phyloP scores from a whole-genome alignment of 2,329 filamentous ascomycete genomes.

The Aspergillus novoparasiticus region DNA sequence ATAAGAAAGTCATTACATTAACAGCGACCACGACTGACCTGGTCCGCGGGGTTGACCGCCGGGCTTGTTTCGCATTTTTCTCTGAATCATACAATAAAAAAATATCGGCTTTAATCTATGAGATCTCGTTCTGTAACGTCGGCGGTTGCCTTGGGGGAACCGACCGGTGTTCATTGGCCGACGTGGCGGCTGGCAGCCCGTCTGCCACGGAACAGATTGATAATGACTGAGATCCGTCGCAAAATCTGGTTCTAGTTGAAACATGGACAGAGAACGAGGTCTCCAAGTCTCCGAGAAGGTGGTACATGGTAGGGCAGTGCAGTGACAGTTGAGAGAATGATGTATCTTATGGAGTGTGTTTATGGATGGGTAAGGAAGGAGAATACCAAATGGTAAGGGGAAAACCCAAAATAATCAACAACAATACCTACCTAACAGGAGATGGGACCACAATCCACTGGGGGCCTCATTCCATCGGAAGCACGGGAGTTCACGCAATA shows the following conservation, averaged over 20 bases:
- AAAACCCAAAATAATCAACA: neutral
- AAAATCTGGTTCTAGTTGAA: neutral
- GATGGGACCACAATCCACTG: conserved; percentile 1
- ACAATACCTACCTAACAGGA: neutral
- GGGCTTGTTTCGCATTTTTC: neutral
- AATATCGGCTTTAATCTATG: neutral
- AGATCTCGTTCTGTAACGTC: conserved; percentile 4
- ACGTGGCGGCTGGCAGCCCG: conserved; percentile 5
- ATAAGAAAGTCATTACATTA: neutral
- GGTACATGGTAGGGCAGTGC: neutral
- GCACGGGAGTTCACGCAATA: conserved; percentile 4
- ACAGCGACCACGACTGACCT: neutral
- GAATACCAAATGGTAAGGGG: neutral
- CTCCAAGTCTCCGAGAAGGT: neutral
- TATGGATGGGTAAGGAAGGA: neutral
- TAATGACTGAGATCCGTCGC: conserved; percentile 1
- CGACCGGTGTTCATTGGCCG: conserved; percentile 5
- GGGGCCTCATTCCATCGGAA: conserved; percentile 3
- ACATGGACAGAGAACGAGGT: neutral
- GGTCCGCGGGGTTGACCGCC: neutral
- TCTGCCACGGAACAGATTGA: conserved; percentile 4
- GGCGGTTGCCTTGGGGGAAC: neutral
- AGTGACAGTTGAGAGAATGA: no score
- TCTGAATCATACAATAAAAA: neutral
- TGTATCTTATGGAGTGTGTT: neutral